phyloP scores from a whole-genome alignment of 177 flowering plant genomes.

The Tripterygium wilfordii region DNA sequence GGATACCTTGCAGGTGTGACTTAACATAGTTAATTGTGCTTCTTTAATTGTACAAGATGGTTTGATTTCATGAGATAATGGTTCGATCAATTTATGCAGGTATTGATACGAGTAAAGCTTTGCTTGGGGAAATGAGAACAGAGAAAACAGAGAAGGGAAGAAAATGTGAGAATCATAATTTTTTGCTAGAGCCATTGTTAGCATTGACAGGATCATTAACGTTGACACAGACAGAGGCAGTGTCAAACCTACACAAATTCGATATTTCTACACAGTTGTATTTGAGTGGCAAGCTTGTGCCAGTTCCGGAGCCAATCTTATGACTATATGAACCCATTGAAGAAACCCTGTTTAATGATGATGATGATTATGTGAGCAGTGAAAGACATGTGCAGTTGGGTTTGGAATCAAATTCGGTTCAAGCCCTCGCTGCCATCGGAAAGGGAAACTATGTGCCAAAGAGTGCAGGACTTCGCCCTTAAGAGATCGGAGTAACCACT shows the following conservation, averaged over 20 bases:
- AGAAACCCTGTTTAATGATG: conserved; percentile 1
- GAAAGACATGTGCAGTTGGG: neutral
- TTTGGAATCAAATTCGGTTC: conserved; percentile 1
- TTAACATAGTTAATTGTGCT: no score
- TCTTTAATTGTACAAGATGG: neutral
- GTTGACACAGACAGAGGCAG: conserved; percentile 40
- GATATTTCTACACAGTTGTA: conserved; percentile 49
- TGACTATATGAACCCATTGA: conserved; percentile 42
- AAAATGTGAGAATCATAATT: conserved; percentile 23
- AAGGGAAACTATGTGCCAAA: neutral
- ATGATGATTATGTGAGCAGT: neutral
- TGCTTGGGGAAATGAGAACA: conserved; percentile 52
- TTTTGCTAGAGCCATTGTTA: conserved; percentile 52
- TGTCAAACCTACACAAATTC: conserved; percentile 51
- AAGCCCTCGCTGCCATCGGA: conserved; percentile 2
- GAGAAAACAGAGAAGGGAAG: conserved; percentile 29
- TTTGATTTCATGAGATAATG: no score
- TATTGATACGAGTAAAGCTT: conserved; percentile 57
- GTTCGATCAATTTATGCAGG: conserved; percentile 34
- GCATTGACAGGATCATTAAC: conserved; percentile 49
- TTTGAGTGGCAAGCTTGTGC: conserved; percentile 47
- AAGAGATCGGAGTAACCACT: no score
- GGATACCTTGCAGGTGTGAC: conserved; percentile 78
- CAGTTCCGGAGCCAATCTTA: conserved; percentile 65
- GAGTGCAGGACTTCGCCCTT: neutral